These are phyloP conservation scores for Euclidium syriacum DNA, from an alignment of 345 rosid species.

Conservation along the genomic window DNA sequence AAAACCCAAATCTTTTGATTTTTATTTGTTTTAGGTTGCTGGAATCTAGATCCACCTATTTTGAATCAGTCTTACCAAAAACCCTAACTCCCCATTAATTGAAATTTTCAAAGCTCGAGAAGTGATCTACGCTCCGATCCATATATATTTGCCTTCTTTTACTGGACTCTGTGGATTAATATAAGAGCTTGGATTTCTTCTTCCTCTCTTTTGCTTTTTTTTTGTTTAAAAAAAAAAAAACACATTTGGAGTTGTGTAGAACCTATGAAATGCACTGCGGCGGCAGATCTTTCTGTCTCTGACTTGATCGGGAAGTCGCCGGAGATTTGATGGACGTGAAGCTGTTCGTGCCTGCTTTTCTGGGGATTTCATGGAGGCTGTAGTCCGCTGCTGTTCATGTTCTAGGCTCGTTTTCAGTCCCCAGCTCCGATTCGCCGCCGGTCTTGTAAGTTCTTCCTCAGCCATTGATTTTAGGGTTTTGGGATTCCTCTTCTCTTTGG, in stretches of 20 bases:
- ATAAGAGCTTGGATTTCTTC: slow-evolving; percentile 7
- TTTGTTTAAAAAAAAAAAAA: not conserved
- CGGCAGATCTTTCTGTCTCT: slow-evolving; percentile 27
- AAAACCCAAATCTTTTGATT: not conserved
- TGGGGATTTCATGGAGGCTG: slow-evolving; percentile 68
- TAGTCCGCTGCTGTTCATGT: slow-evolving; percentile 33
- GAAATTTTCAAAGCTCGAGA: slow-evolving; percentile 21
- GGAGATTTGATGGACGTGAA: slow-evolving; percentile 54
- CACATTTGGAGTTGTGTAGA: not conserved
- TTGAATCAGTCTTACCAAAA: slow-evolving; percentile 31
- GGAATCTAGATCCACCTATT: slow-evolving; percentile 30
- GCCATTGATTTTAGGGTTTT: slow-evolving; percentile 28
- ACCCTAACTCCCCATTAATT: slow-evolving; percentile 6
- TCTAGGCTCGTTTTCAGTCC: slow-evolving; percentile 22
- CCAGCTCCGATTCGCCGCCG: slow-evolving; percentile 46
- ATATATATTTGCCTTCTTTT: not conserved
- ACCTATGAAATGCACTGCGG: slow-evolving; percentile 37
- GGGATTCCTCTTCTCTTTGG: not conserved
- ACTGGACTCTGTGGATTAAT: no score
- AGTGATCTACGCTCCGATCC: slow-evolving; percentile 18
- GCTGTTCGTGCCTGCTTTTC: slow-evolving; percentile 23
- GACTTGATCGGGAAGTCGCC: slow-evolving; percentile 33
- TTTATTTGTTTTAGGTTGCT: slow-evolving; percentile 14
- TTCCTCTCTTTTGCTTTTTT: not conserved
- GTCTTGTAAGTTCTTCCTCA: slow-evolving; percentile 35